Base-by-base conservation (phyloP, 331 rosid genomes). In the Quercus tomentella region DNA sequence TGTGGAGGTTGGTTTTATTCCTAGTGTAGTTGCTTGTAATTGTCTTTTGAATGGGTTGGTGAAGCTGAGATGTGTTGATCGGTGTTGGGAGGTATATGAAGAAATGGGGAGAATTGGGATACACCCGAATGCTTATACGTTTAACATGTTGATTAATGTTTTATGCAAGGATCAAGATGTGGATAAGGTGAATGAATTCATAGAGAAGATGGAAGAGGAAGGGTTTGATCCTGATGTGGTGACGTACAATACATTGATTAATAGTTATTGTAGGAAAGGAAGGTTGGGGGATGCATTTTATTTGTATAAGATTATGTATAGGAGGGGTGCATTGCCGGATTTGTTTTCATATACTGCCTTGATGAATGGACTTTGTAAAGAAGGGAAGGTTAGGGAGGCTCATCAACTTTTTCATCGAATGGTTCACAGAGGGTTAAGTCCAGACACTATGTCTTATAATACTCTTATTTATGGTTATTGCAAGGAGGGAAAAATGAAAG, bases 171-270 rank as follows among this genome's bases (percentile, higher is more conserved):
- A 78, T 16, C 88, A 91, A 17, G 91, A 91, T 83, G 79, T 82
- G 7, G 80, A 89, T 72, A 92, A 89, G 88, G 94, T 92, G 76
- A 89, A 88, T 16, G 92, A 81, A 14, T 94, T 94, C 77, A 35
- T 94, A 62, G 97, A 94, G 56, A 92, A 85, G 79, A 94, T 94
- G 96, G 98, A 92, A 78, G 97, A 92, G 60, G 97, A 92, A 79
- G 97, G 98, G 11, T 94, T 92, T 84, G 94, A 89, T 65, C 97
- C 97, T 2, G 94, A 92, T 52, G 76, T 89, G 1, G 97, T 94
- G 61, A 94, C 96, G 0, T 92, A 92, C 80, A 92, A 92, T 78
- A 94, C 92, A 6, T 83, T 94, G 51, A 82, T 94, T 78, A 84
- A 56, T 86, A 89, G 96, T 75, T 94, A 92, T 83, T 92, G 97